phyloP scores from a whole-genome alignment of 2,329 filamentous ascomycete genomes.

The Aspergillus ochraceoroseus region DNA sequence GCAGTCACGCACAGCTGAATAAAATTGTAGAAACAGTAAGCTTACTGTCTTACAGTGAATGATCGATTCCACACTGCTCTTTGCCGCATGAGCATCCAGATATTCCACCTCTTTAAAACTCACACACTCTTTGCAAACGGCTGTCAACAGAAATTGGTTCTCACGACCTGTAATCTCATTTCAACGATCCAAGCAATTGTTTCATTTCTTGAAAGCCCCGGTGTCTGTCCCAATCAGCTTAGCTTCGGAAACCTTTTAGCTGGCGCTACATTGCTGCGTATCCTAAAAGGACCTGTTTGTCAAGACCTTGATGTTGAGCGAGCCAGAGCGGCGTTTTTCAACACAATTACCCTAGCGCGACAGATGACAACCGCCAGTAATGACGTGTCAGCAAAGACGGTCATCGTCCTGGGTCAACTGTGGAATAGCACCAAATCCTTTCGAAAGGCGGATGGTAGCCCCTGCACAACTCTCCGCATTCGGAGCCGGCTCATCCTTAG shows the following conservation, averaged over 20 bases:
- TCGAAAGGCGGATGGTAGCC: slow-evolving; percentile 36
- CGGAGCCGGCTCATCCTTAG: slow-evolving; percentile 39
- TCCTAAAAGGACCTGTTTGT: slow-evolving; percentile 36
- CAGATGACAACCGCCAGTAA: slow-evolving; percentile 37
- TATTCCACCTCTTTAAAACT: slow-evolving; percentile 37
- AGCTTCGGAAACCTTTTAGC: slow-evolving; percentile 31
- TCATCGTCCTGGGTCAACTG: slow-evolving; percentile 34
- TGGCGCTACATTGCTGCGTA: slow-evolving; percentile 32
- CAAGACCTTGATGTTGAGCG: slow-evolving; percentile 32
- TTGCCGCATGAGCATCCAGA: slow-evolving; percentile 34
- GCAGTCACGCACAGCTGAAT: too few species aligned
- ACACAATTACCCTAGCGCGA: slow-evolving; percentile 38
- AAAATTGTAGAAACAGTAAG: too few species aligned
- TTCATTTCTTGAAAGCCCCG: slow-evolving; percentile 20
- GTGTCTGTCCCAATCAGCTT: slow-evolving; percentile 28
- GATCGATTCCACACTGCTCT: slow-evolving; percentile 29
- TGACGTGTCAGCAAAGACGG: slow-evolving; percentile 34
- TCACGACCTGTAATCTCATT: slow-evolving; percentile 31
- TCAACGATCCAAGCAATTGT: slow-evolving; percentile 26
- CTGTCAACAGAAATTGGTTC: slow-evolving; percentile 26
- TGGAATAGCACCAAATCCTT: slow-evolving; percentile 43
- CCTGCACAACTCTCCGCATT: slow-evolving; percentile 36
- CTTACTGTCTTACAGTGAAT: slow-evolving; percentile 23
- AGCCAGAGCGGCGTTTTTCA: slow-evolving; percentile 35
- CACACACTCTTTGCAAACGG: slow-evolving; percentile 26